Evolutionary conservation across 208 protist genomes (phyloP).

Genomic region (Acanthamoeba triangularis): DNA sequence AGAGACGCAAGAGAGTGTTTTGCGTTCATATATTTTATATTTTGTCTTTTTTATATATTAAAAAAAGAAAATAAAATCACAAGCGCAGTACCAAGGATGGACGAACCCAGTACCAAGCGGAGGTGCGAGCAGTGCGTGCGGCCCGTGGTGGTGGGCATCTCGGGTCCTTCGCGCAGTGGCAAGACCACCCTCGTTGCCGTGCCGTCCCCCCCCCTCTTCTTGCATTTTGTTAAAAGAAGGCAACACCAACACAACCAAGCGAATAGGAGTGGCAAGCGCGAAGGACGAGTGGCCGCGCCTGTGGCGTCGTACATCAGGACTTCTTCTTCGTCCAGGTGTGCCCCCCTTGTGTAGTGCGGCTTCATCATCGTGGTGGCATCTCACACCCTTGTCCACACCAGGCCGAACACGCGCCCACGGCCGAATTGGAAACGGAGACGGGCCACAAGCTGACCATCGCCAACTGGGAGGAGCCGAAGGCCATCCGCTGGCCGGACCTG

Average conservation of each 20-base stretch:
- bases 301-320: background rate
- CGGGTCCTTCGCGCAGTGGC: background rate
- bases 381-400: background rate
- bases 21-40: too few relatives aligned
- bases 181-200: background rate
- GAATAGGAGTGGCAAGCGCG: background rate
- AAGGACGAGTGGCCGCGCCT: background rate
- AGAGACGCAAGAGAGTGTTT: too few relatives aligned
- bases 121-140: background rate
- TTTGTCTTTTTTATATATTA: too few relatives aligned
- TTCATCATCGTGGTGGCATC: background rate
- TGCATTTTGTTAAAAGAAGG: background rate
- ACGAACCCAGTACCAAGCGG: too few relatives aligned
- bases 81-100: too few relatives aligned
- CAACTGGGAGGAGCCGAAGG: background rate
- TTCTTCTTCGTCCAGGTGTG: background rate
- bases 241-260: background rate
- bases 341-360: background rate
- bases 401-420: background rate
- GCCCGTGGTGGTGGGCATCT: background rate
- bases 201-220: background rate
- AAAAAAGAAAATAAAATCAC: too few relatives aligned
- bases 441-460: background rate
- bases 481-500: background rate
- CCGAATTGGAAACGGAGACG: background rate